Evolutionary conservation across 345 rosid genomes (phyloP).

Genomic region (Gossypium anomalum): DNA sequence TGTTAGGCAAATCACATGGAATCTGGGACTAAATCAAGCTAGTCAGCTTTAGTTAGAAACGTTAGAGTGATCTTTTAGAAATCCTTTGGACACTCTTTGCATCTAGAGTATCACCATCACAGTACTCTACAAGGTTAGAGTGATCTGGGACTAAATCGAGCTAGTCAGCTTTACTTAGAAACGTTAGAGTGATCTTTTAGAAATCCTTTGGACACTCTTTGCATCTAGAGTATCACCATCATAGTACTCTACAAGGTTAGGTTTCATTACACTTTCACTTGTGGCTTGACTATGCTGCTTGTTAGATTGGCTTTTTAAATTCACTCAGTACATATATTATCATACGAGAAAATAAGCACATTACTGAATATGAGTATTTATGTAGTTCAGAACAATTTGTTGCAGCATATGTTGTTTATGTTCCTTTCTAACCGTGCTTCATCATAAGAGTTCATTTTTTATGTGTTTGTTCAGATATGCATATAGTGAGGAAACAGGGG

Average conservation of each 20-base stretch:
- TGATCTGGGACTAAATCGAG: not conserved
- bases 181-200: not conserved
- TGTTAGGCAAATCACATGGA: not conserved
- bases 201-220: not conserved
- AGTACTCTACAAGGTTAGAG: not conserved
- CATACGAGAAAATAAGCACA: no score
- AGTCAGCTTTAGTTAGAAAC: not conserved
- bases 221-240: not conserved
- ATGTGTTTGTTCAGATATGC: constrained; percentile 28
- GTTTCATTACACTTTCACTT: no score
- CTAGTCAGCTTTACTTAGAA: not conserved
- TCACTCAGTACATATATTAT: no score
- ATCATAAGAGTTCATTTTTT: constrained; percentile 3
- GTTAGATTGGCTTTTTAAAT: no score
- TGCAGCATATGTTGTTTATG: not conserved
- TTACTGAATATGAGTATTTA: no score
- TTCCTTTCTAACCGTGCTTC: not conserved
- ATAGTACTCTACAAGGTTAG: no score
- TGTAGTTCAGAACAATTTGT: not conserved
- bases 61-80: not conserved
- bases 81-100: not conserved
- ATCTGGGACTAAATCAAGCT: not conserved
- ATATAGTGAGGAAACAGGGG: constrained; percentile 34
- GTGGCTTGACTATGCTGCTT: no score
- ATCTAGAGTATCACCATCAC: not conserved